Conservation (phyloP, 2,329 filamentous ascomycete genomes). For the Ambrosiella xylebori region DNA sequence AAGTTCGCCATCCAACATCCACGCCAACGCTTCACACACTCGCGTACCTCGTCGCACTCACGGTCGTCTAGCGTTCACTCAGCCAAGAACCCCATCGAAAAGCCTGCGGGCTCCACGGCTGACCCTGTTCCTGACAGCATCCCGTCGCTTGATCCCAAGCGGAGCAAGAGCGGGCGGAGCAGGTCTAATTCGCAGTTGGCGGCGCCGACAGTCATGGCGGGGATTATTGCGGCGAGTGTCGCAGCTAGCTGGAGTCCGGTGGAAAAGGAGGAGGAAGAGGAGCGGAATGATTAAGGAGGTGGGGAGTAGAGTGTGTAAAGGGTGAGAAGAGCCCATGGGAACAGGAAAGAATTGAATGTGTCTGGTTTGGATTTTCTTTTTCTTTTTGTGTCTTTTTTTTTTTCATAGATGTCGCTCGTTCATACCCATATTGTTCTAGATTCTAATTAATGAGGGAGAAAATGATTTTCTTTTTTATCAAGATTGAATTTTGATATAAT, state of each 20-base stretch:
- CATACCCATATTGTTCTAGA: too few relatives aligned
- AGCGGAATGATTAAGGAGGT: not conserved
- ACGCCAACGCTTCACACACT: slow-evolving; percentile 30
- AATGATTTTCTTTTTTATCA: not conserved
- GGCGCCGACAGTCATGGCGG: slow-evolving; percentile 66
- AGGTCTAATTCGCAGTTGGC: slow-evolving; percentile 55
- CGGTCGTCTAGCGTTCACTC: slow-evolving; percentile 31
- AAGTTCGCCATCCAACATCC: slow-evolving; percentile 65
- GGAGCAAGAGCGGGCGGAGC: slow-evolving; percentile 43
- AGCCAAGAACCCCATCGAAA: not conserved
- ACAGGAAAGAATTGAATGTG: too few relatives aligned
- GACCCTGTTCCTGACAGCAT: slow-evolving; percentile 24
- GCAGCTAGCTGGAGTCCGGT: slow-evolving; percentile 62
- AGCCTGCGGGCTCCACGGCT: slow-evolving; percentile 19
- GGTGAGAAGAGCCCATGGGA: too few relatives aligned
- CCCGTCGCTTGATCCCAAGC: slow-evolving; percentile 15
- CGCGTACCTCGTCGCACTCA: slow-evolving; percentile 45
- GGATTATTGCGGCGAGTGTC: slow-evolving; percentile 60
- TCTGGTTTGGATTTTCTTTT: not conserved
- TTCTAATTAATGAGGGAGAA: not conserved
- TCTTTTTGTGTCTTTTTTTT: not conserved
- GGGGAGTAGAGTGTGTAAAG: too few relatives aligned
- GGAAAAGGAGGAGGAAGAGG: slow-evolving; percentile 26
- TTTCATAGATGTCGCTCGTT: not conserved
- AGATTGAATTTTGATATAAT: not conserved